phyloP scores from a whole-genome alignment of 2,329 filamentous ascomycete species.

The Gremmenia infestans region DNA sequence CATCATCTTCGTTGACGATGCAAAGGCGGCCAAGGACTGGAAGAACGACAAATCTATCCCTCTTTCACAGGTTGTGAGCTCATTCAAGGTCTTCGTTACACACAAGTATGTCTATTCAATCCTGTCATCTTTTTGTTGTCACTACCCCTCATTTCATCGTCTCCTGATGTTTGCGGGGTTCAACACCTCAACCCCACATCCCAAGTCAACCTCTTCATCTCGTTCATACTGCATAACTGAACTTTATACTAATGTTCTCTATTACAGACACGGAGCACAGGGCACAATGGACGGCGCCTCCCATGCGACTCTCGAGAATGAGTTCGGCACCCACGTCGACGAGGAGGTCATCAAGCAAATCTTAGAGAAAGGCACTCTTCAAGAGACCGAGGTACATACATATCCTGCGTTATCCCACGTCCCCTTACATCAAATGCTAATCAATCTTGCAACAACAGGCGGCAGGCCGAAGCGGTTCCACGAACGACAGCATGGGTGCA shows the following conservation, averaged over 20 bases:
- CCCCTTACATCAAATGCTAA: slow-evolving; percentile 8
- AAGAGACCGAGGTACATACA: slow-evolving; percentile 52
- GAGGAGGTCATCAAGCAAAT: slow-evolving; percentile 82
- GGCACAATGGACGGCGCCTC: slow-evolving; percentile 73
- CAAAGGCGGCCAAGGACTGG: slow-evolving; percentile 72
- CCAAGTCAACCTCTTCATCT: neutral
- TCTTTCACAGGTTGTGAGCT: slow-evolving; percentile 76
- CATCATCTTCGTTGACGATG: slow-evolving; percentile 58
- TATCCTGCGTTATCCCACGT: neutral
- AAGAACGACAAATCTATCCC: slow-evolving; percentile 72
- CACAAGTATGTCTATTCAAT: slow-evolving; percentile 64
- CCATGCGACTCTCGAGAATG: slow-evolving; percentile 69
- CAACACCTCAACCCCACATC: neutral
- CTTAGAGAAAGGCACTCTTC: slow-evolving; percentile 66
- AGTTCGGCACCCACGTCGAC: slow-evolving; percentile 77
- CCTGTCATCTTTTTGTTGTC: neutral
- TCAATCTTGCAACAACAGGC: slow-evolving; percentile 21
- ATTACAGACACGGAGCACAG: slow-evolving; percentile 74
- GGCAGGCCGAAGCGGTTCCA: slow-evolving; percentile 31
- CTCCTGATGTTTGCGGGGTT: neutral
- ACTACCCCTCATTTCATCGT: slow-evolving; percentile 9
- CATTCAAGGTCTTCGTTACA: slow-evolving; percentile 85
- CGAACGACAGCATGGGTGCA: slow-evolving; percentile 29
- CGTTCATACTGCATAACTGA: neutral
- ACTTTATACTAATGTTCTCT: neutral